These are phyloP conservation scores for Cornus kousa DNA, from an alignment of 148 eudicot genomes.

Conservation along the genomic window DNA sequence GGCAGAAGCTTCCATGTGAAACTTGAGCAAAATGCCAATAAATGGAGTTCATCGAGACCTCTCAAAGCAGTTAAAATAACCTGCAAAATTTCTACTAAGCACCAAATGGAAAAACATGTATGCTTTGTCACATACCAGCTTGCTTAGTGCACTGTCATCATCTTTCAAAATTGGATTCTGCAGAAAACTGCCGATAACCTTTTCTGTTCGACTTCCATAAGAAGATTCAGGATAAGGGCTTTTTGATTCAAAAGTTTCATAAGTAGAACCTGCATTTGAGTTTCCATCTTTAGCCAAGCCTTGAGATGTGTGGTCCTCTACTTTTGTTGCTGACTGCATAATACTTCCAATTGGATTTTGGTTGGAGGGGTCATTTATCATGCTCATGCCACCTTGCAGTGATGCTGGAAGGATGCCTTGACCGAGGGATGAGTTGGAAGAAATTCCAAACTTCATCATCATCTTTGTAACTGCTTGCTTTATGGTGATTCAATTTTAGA, in stretches of 20 bases:
- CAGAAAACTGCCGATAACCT: slow-evolving; percentile 56
- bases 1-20: background rate
- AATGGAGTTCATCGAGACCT: background rate
- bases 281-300: slow-evolving; percentile 18
- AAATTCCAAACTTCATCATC: slow-evolving; percentile 70
- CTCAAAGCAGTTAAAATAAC: background rate
- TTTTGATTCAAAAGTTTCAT: slow-evolving; percentile 31
- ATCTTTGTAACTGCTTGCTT: slow-evolving; percentile 59
- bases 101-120: background rate
- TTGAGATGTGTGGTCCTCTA: slow-evolving; percentile 20
- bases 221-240: slow-evolving; percentile 34
- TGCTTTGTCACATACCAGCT: slow-evolving; percentile 34
- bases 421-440: slow-evolving; percentile 50
- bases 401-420: slow-evolving; percentile 66
- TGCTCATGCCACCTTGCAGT: slow-evolving; percentile 48
- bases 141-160: slow-evolving; percentile 29
- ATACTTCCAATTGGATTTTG: slow-evolving; percentile 49
- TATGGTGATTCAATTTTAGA: slow-evolving; percentile 7
- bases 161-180: slow-evolving; percentile 58
- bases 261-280: slow-evolving; percentile 19
- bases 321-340: slow-evolving; percentile 35
- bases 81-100: background rate
- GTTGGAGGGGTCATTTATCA: slow-evolving; percentile 33
- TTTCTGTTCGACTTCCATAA: slow-evolving; percentile 57
- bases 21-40: background rate